Base-by-base conservation (phyloP, 768 basidiomycete species). In the Naganishia onofrii region DNA sequence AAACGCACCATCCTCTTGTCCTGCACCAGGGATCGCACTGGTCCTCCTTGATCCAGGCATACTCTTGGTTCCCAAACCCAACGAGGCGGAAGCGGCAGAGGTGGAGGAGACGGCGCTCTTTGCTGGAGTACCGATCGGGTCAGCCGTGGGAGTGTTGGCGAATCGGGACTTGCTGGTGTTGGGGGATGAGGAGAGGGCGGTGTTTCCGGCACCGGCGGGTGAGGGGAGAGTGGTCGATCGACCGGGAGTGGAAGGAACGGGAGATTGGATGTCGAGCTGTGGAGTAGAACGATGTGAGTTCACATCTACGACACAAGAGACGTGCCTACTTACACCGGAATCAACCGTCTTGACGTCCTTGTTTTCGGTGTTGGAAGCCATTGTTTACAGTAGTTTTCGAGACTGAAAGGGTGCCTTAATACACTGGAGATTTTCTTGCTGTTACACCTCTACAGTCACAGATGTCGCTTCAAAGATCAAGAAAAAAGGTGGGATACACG, bases 31-130 rank as follows among this genome's bases (percentile, higher is more conserved):
- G 74, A 46, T 76, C 71, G 72, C 79, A 73, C 69, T 70, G n/a
- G 68, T 69, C 68, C 72, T 69, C 73, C 79, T 74, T 21, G 74
- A 76, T 5, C 73, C 79, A 1, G 79, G 79, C 78, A 80, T 79
- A 66, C 70, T 72, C 77, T 79, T 80, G 2, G 77, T 78, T 23
- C 78, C 79, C 52, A 70, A 31, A 23, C 69, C 69, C 0, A 55
- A 44, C 26, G 54, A 17, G 8, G 36, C 28, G 23, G 46, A 26
- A 29, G 53, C 55, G 10, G 26, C 26, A 32, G 69, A 44, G 67
- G 51, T 74, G 31, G 58, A 29, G 15, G 42, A 42, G 12, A 46
- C 57, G 46, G 42, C 68, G 29, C 48, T 57, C 56, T 57, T 55
- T 31, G 70, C 76, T 23, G 74, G 74, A 15, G 71, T 70, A 55